phyloP scores from a whole-genome alignment of 345 rosid genomes.

The Eucalyptus erythrocorys region DNA sequence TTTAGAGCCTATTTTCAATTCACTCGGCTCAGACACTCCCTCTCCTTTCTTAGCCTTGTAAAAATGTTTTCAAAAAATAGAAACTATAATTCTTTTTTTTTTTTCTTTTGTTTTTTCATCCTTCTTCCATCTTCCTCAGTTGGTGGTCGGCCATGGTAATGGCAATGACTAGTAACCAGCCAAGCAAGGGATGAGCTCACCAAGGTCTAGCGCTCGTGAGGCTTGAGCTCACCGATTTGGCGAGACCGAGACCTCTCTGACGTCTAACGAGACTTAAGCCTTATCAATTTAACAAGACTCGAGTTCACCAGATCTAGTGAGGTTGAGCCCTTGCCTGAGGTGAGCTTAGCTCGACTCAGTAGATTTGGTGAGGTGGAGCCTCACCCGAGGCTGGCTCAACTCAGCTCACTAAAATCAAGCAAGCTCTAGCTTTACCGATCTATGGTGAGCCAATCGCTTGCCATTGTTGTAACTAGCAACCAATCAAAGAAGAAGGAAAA shows the following conservation, averaged over 20 bases:
- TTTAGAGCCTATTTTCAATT: neutral
- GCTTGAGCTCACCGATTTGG: neutral
- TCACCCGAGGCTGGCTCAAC: fast-evolving
- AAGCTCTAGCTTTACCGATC: too few relatives aligned
- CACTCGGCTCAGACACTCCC: neutral
- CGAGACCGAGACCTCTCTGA: too few relatives aligned
- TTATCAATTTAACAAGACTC: neutral
- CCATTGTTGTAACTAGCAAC: neutral
- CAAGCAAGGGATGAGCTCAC: neutral
- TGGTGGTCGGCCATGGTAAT: fast-evolving
- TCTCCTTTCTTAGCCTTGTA: neutral
- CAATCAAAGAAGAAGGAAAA: neutral
- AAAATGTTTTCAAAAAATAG: too few relatives aligned
- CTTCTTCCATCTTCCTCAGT: neutral
- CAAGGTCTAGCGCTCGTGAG: fast-evolving
- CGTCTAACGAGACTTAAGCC: fast-evolving
- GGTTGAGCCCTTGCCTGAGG: neutral
- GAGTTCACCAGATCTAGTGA: fast-evolving
- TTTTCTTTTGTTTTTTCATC: too few relatives aligned
- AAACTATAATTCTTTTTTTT: too few relatives aligned
- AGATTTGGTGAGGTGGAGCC: fast-evolving
- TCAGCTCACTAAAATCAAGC: fast-evolving
- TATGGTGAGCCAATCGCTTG: fast-evolving
- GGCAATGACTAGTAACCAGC: fast-evolving
- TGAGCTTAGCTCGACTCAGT: fast-evolving